Conservation (phyloP, 176 grass and related monocot species). For the Rhipidocladum racemiflorum region DNA sequence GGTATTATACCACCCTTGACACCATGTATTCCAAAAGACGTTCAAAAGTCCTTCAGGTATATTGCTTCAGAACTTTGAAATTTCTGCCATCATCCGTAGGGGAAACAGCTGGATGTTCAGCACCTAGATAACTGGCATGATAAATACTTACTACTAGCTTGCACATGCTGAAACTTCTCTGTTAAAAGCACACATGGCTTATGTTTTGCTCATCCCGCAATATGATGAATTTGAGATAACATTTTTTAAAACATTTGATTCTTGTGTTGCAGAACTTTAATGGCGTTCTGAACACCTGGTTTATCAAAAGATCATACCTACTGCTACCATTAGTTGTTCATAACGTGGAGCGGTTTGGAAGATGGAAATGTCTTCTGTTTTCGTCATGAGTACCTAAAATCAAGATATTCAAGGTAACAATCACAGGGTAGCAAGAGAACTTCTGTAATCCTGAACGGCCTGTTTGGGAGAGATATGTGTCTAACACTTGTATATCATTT, state of each 20-base stretch:
- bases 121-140: too few relatives aligned
- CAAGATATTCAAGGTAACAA: not conserved
- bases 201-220: not conserved
- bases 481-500: too few relatives aligned
- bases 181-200: not conserved
- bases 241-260: not conserved
- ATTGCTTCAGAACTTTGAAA: too few relatives aligned
- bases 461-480: too few relatives aligned
- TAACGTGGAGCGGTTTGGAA: not conserved
- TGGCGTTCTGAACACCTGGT: not conserved
- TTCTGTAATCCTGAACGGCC: not conserved
- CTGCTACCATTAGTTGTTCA: not conserved
- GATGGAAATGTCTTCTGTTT: not conserved
- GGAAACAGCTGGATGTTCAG: too few relatives aligned
- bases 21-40: too few relatives aligned
- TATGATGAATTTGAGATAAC: not conserved
- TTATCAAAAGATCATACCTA: not conserved
- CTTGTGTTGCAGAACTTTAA: constrained; percentile 10
- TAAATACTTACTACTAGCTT: not conserved
- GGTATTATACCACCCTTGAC: too few relatives aligned
- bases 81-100: too few relatives aligned
- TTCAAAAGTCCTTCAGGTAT: too few relatives aligned
- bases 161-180: not conserved
- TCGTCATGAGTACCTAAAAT: not conserved
- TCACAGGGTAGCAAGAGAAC: not conserved